These are phyloP conservation scores for Sclerotinia nivalis DNA, from an alignment of 2,329 filamentous ascomycete species.

Conservation along the genomic window DNA sequence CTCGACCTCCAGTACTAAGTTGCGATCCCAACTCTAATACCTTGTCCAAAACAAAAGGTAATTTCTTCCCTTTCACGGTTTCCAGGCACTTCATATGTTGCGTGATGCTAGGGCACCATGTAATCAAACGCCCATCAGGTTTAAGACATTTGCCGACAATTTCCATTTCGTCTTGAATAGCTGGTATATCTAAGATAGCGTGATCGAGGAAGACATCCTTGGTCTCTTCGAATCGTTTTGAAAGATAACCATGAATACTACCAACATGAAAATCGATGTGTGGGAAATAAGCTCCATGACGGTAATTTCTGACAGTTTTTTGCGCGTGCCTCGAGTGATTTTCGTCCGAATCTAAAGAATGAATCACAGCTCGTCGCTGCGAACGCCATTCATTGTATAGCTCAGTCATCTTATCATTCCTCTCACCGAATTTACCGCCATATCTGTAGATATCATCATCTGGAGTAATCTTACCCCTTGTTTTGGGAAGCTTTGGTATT, in stretches of 20 bases:
- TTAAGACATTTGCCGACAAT: conserved; percentile 59
- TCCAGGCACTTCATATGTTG: conserved; percentile 69
- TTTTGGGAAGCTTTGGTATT: conserved; percentile 32
- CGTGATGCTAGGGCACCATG: conserved; percentile 77
- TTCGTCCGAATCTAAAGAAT: conserved; percentile 68
- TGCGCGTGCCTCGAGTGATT: conserved; percentile 65
- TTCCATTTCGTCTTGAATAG: conserved; percentile 53
- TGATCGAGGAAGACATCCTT: conserved; percentile 66
- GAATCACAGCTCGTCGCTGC: conserved; percentile 66
- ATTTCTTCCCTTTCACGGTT: conserved; percentile 51
- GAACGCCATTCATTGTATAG: conserved; percentile 34
- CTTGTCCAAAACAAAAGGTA: conserved; percentile 58
- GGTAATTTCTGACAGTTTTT: conserved; percentile 65
- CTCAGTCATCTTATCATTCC: no score
- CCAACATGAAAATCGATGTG: conserved; percentile 75
- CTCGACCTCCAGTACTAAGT: conserved; percentile 51
- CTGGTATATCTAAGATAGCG: conserved; percentile 73
- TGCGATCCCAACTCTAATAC: conserved; percentile 61
- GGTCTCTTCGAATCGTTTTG: conserved; percentile 49
- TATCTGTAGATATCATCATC: not conserved
- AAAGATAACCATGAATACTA: conserved; percentile 64
- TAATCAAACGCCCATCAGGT: conserved; percentile 62
- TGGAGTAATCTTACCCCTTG: not conserved
- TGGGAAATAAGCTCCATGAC: conserved; percentile 66
- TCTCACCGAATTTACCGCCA: not conserved